A percentile compares a stretch with the other conserved stretches of the same genome.
These are phyloP conservation scores for Nicotiana otophora DNA, from an alignment of 257 asterid genomes.

Conservation along the genomic window DNA sequence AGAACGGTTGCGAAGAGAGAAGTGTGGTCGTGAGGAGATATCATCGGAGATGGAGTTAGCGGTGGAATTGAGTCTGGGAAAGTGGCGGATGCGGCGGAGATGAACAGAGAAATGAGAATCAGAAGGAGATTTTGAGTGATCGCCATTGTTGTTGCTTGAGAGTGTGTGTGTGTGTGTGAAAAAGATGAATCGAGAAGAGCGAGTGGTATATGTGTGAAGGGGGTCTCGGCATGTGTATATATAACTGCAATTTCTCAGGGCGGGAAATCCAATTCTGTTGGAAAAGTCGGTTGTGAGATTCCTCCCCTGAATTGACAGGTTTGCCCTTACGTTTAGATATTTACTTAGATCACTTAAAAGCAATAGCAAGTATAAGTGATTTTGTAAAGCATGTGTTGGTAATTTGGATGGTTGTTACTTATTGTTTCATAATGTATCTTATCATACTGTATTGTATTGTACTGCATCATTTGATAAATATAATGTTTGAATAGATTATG, in stretches of 20 bases:
- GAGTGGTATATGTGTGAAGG: not conserved
- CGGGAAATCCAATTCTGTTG: not conserved
- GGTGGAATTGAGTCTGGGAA: conserved; percentile 26
- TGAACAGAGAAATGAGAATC: conserved; percentile 34
- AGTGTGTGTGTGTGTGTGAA: not conserved
- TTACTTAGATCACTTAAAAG: no score
- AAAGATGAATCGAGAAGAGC: not conserved
- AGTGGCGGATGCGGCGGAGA: conserved; percentile 21
- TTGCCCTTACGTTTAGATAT: not conserved
- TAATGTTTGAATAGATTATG: no score
- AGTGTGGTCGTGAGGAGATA: conserved; percentile 35
- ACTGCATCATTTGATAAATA: no score
- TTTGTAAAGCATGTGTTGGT: no score
- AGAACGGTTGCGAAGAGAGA: conserved; percentile 58
- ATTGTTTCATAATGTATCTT: no score
- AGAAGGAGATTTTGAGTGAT: conserved; percentile 29
- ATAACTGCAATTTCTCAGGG: not conserved
- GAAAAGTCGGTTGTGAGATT: not conserved
- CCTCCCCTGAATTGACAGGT: not conserved
- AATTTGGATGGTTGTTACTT: no score
- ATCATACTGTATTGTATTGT: no score
- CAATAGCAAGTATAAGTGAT: no score
- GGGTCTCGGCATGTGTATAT: not conserved
- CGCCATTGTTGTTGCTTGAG: conserved; percentile 36
- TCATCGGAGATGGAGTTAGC: conserved; percentile 22